phyloP scores from a whole-genome alignment of 768 basidiomycete species.

The Mycena galopus region DNA sequence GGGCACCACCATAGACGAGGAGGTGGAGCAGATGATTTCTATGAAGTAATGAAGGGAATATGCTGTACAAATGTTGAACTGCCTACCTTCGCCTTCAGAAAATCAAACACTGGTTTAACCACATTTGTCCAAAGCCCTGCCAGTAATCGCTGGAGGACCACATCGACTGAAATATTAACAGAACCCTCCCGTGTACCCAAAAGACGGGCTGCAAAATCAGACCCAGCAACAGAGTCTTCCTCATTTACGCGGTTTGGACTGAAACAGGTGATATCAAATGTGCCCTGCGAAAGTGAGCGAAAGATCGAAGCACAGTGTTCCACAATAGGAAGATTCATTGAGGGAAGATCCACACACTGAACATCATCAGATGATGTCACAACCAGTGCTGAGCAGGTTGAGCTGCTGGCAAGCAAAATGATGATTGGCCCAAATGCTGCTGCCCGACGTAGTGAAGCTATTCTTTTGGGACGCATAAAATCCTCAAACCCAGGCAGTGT shows the following conservation, averaged over 20 bases:
- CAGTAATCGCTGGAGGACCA: neutral
- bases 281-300: neutral
- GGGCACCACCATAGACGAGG: neutral
- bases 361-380: too few species aligned
- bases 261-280: conserved; percentile 6
- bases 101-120: neutral
- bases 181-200: neutral
- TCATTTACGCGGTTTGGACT: neutral
- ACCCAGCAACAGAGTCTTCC: neutral
- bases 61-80: neutral
- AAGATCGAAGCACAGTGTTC: neutral
- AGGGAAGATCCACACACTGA: too few species aligned
- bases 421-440: too few species aligned
- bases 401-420: too few species aligned
- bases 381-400: too few species aligned
- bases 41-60: neutral
- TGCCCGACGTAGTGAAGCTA: too few species aligned
- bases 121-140: neutral
- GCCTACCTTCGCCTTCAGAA: neutral
- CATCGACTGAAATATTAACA: neutral
- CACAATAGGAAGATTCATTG: neutral
- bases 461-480: too few species aligned
- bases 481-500: too few species aligned
- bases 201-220: neutral
- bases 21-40: neutral